Evolutionary conservation across 78 protist genomes (phyloP).

Genomic region (Dictyostelium intermedium): DNA sequence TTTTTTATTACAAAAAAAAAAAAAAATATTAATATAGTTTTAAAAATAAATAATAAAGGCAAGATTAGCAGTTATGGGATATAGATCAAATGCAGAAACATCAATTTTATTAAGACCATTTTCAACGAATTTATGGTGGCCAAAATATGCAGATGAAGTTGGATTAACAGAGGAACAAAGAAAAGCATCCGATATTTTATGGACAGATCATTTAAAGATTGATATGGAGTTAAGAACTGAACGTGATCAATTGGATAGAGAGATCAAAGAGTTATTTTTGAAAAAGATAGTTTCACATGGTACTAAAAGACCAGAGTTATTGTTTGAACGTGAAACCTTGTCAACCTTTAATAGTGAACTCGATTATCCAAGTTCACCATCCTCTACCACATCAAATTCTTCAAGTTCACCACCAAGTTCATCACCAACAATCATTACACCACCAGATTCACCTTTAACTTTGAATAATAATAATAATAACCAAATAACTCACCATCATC

Average conservation of each 20-base stretch:
- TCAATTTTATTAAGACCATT: conserved; percentile 41
- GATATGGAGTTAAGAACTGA: conserved; percentile 42
- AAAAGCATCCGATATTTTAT: conserved; percentile 59
- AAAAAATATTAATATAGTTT: not conserved
- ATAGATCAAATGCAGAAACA: conserved; percentile 42
- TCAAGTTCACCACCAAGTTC: not conserved
- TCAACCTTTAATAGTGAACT: not conserved
- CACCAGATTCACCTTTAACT: not conserved
- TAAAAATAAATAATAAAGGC: conserved; percentile 1
- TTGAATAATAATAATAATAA: not conserved
- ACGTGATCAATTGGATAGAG: conserved; percentile 52
- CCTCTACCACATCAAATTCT: not conserved
- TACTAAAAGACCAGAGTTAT: conserved; percentile 10
- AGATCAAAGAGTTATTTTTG: conserved; percentile 53
- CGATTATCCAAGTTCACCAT: not conserved
- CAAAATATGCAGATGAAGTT: conserved; percentile 55
- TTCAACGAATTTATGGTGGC: conserved; percentile 66
- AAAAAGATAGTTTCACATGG: conserved; percentile 48
- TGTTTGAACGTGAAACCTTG: not conserved
- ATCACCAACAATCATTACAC: not conserved
- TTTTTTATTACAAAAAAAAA: too few species aligned
- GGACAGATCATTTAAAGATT: conserved; percentile 67
- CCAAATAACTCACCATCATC: not conserved
- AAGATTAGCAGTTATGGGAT: conserved; percentile 66
- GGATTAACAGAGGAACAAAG: conserved; percentile 52